A percentile compares a stretch with the other conserved stretches of the same genome.
Conservation (phyloP, 2,329 filamentous ascomycete species). For the Fusarium verticillioides region DNA sequence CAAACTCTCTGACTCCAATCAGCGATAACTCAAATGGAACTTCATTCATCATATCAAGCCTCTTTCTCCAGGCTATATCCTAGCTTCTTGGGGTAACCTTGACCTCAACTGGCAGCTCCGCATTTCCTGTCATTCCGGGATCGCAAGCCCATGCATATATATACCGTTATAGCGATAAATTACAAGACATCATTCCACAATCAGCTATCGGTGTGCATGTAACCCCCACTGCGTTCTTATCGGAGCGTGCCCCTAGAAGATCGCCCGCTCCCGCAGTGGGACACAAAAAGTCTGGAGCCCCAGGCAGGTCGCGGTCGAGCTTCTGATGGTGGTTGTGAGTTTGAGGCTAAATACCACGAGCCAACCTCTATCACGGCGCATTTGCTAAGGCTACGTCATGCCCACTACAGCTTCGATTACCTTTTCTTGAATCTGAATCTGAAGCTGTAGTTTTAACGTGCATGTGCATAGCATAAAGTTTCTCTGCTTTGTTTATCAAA, state of each 20-base stretch:
- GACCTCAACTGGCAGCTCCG: slow-evolving; percentile 21
- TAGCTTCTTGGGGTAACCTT: slow-evolving; percentile 15
- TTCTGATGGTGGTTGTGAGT: background rate
- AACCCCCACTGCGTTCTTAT: slow-evolving; percentile 30
- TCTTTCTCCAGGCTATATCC: slow-evolving; percentile 18
- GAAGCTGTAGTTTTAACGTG: slow-evolving; percentile 12
- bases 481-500: background rate
- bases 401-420: slow-evolving; percentile 14
- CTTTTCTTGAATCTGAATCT: slow-evolving; percentile 9
- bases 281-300: slow-evolving; percentile 40
- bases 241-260: slow-evolving; percentile 24
- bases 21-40: background rate
- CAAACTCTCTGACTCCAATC: background rate
- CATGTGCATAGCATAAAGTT: background rate
- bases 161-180: slow-evolving; percentile 14
- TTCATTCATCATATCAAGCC: slow-evolving; percentile 16
- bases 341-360: slow-evolving; percentile 17
- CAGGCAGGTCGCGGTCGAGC: slow-evolving; percentile 11
- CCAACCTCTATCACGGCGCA: slow-evolving; percentile 31
- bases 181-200: slow-evolving; percentile 11
- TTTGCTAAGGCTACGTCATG: slow-evolving; percentile 31
- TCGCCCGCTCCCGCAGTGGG: slow-evolving; percentile 22
- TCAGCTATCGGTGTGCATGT: slow-evolving; percentile 42
- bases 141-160: slow-evolving; percentile 3
- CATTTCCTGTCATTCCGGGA: slow-evolving; percentile 16